phyloP scores from a whole-genome alignment of 1,284 basidiomycete genomes.

The Ceratobasidium sp. region DNA sequence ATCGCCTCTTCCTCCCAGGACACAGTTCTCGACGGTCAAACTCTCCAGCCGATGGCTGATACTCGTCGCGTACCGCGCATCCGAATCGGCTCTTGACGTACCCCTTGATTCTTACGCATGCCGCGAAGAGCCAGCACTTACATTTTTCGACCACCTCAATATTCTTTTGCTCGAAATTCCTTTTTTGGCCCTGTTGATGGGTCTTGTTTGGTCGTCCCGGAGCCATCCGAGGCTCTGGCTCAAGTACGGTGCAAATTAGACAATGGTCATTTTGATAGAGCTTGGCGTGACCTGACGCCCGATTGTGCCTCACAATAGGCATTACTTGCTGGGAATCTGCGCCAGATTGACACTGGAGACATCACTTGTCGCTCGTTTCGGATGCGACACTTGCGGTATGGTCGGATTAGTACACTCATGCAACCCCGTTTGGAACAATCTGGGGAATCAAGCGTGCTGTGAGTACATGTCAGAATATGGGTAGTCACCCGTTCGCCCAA shows the following conservation, averaged over 20 bases:
- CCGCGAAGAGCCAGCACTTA: not conserved
- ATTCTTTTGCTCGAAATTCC: not conserved
- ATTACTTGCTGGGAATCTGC: not conserved
- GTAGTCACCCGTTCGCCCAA: too few species aligned
- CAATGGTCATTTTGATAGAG: too few species aligned
- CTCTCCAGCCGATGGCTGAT: not conserved
- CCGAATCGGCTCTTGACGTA: not conserved
- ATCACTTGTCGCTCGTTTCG: not conserved
- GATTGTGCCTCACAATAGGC: not conserved
- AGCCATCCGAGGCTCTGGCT: too few species aligned
- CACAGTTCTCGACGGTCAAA: not conserved
- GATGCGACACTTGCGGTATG: not conserved
- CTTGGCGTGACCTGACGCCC: not conserved
- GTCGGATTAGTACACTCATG: not conserved
- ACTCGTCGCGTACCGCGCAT: not conserved
- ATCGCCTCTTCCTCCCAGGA: too few species aligned
- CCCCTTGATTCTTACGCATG: not conserved
- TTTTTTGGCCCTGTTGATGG: not conserved
- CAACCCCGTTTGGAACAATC: not conserved
- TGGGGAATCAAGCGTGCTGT: constrained; percentile 3
- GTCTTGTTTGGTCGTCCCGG: not conserved
- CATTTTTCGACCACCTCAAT: not conserved
- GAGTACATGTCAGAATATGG: not conserved
- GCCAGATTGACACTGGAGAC: not conserved
- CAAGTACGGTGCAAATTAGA: too few species aligned